Conservation (phyloP, 495 filamentous ascomycete genomes). For the Hypoxylon crocopeplum region DNA sequence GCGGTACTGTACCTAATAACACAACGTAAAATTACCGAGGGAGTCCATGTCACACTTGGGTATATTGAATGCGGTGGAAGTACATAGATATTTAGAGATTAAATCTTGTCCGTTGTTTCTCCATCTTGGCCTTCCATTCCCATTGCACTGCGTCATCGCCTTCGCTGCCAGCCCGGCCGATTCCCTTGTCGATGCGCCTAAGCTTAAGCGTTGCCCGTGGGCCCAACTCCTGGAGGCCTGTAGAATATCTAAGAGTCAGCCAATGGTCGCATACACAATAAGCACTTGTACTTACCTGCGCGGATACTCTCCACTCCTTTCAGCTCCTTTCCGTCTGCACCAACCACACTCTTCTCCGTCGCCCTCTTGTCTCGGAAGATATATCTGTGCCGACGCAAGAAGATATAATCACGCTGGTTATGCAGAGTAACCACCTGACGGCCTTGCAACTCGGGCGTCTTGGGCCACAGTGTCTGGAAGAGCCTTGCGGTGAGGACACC, state of each 20-base stretch:
- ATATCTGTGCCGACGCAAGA: slow-evolving; percentile 87
- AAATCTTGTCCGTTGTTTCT: slow-evolving; percentile 92
- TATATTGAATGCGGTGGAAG: slow-evolving; percentile 13
- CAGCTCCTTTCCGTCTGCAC: slow-evolving; percentile 84
- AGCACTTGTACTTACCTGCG: slow-evolving; percentile 59
- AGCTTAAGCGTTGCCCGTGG: slow-evolving; percentile 53
- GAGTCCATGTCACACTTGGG: no score
- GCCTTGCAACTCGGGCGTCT: slow-evolving; percentile 79
- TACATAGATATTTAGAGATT: slow-evolving; percentile 64
- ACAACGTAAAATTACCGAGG: no score
- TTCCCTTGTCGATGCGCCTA: slow-evolving; percentile 87
- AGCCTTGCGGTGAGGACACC: slow-evolving; percentile 88
- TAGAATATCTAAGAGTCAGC: slow-evolving; percentile 2
- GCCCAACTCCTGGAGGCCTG: slow-evolving; percentile 40
- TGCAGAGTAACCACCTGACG: slow-evolving; percentile 87
- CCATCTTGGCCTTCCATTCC: slow-evolving; percentile 93
- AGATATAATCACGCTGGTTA: slow-evolving; percentile 97
- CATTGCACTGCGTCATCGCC: slow-evolving; percentile 71
- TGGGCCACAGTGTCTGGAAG: slow-evolving; percentile 83
- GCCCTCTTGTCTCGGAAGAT: slow-evolving; percentile 85
- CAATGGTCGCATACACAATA: background rate
- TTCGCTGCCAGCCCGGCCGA: slow-evolving; percentile 82
- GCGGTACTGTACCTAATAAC: no score
- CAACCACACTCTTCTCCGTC: slow-evolving; percentile 87
- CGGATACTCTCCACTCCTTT: slow-evolving; percentile 81